Evolutionary conservation across 768 basidiomycete species (phyloP).

Genomic region (Auricularia auricula-judae): DNA sequence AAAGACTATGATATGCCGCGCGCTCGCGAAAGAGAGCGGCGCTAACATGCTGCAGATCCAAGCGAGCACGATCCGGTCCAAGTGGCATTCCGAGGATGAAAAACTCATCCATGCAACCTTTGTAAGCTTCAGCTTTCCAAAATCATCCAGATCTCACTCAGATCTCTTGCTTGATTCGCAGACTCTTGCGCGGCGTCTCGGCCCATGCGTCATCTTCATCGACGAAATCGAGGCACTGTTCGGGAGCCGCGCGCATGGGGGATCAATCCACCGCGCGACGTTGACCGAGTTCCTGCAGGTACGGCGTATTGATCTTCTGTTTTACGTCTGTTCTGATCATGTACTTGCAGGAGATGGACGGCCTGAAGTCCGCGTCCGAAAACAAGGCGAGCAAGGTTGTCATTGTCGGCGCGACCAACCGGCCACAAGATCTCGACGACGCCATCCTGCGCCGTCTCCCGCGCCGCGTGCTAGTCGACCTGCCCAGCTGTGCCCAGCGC

Average conservation of each 20-base stretch:
- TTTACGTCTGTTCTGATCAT: background rate
- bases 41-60: background rate
- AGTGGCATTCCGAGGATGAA: background rate
- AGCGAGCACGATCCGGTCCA: background rate
- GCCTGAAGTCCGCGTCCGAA: constrained; percentile 10
- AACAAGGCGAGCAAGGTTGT: constrained; percentile 21
- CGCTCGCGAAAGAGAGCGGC: background rate
- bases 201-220: background rate
- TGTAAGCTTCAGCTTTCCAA: background rate
- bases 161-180: background rate
- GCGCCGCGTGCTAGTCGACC: constrained; percentile 21
- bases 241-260: background rate
- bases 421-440: constrained; percentile 16
- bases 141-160: no score
- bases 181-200: background rate
- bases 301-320: background rate
- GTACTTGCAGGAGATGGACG: constrained; percentile 20
- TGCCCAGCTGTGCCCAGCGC: constrained; percentile 19
- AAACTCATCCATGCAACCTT: background rate
- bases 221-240: background rate
- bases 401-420: constrained; percentile 24
- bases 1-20: background rate
- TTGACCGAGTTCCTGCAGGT: background rate
- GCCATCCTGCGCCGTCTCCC: constrained; percentile 24
- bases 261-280: background rate